Percentiles rank a stretch among this genome's conserved stretches.
Conservation (phyloP, 352 stramenopile genomes). For the Thraustochytrium sp. region DNA sequence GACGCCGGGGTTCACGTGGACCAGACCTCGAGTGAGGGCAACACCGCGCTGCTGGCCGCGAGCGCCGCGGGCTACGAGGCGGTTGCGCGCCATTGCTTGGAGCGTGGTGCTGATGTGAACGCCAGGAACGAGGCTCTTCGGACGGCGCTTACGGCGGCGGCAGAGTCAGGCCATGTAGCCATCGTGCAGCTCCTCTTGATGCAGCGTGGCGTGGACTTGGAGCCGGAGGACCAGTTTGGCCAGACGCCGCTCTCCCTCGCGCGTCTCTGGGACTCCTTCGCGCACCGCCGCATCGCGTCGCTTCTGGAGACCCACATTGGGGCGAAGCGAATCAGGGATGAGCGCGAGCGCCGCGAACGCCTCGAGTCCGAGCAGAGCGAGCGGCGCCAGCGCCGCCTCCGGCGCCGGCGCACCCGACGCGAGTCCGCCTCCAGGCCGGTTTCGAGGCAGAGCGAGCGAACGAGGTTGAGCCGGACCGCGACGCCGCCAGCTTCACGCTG, state of each 20-base stretch:
- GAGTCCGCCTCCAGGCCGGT: neutral
- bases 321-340: neutral
- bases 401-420: neutral
- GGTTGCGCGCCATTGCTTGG: neutral
- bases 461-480: too few species aligned
- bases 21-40: neutral
- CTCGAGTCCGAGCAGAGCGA: neutral
- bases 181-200: neutral
- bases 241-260: slow-evolving; percentile 4
- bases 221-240: neutral
- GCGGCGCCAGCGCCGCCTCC: neutral
- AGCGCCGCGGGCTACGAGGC: neutral
- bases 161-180: neutral
- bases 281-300: neutral
- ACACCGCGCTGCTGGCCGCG: neutral
- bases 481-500: too few species aligned
- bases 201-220: neutral
- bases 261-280: neutral
- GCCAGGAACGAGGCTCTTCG: neutral
- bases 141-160: neutral
- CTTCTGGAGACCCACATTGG: neutral
- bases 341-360: neutral
- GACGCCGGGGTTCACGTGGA: neutral
- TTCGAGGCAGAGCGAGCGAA: neutral
- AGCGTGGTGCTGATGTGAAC: neutral